Base-by-base conservation (phyloP, 805 yeast genomes). In the Candida gorgasii region DNA sequence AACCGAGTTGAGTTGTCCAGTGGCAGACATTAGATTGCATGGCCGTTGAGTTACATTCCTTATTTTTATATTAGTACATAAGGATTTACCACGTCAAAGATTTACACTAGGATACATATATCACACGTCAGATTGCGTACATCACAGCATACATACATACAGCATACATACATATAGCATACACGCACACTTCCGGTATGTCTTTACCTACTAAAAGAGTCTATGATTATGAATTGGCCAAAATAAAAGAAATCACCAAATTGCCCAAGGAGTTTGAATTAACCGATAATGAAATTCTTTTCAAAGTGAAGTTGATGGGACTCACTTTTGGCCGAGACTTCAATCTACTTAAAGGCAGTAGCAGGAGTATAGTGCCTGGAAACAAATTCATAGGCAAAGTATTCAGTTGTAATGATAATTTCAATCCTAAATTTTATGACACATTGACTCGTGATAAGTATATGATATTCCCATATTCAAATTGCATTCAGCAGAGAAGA, bases 381-480 rank as follows among this genome's bases (percentile, higher is more conserved):
- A 52, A 50, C 36, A 58, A 61, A 17, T 58, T 63, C 38, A 50
- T 69, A 6, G 73, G 69, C 8, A 59, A 55, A 39, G 46, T 67
- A 18, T 49, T 34, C 28, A 37, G 39, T 8, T 43, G 42, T 15
- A 42, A 40, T 26, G 53, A 44, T 32, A 45, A 43, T 8, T 42
- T 43, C 42, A 37, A 43, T 33, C 9, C 11, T 9, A 26, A 24
- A 18, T 34, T 22, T 22, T 34, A 13, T 20, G 37, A 34, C 15
- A 23, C 26, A 9, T 14, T 34, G 11, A 34, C 28, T 13, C 4
- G 8, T 15, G 35, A 40, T 19, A 60, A 61, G 42, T 62, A 57
- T 40, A 43, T 63, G 42, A 55, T 69, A 11, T 69, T 55, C 42
- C 73, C 73, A 6, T 61, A 56, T 44, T 50, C 67, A 9, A 60